These are phyloP conservation scores for Phytophthora multivora DNA, from an alignment of 352 stramenopile species.

Conservation along the genomic window DNA sequence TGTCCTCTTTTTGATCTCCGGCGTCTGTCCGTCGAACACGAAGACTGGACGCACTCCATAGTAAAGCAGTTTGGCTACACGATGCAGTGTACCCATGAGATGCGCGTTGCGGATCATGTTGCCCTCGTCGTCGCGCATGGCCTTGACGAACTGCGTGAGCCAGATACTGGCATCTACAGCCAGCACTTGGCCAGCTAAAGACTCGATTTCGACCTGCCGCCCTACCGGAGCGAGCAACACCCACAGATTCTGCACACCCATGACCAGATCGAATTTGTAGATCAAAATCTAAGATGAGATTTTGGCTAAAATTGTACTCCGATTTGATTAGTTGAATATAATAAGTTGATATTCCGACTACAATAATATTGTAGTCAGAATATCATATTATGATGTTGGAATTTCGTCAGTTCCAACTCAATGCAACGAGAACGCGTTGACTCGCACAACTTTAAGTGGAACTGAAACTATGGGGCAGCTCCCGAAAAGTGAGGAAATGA, in stretches of 20 bases:
- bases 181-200: conserved; percentile 94
- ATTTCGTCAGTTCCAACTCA: no score
- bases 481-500: background rate
- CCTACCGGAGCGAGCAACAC: conserved; percentile 95
- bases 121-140: conserved; percentile 96
- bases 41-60: conserved; percentile 98
- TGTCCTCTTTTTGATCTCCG: conserved; percentile 95
- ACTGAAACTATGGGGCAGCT: background rate
- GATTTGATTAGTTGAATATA: no score
- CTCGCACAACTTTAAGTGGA: background rate
- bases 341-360: no score
- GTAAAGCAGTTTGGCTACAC: conserved; percentile 95
- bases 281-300: no score
- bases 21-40: conserved; percentile 98
- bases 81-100: conserved; percentile 94
- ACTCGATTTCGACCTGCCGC: conserved; percentile 98
- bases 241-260: conserved; percentile 99
- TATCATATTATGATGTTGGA: no score
- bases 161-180: conserved; percentile 99
- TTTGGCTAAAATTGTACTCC: no score
- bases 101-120: conserved; percentile 95
- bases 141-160: conserved; percentile 99
- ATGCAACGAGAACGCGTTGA: background rate
- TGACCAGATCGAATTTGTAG: no score
- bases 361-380: no score